phyloP scores from a whole-genome alignment of 2,329 filamentous ascomycete genomes.

The Byssochlamys sp. region DNA sequence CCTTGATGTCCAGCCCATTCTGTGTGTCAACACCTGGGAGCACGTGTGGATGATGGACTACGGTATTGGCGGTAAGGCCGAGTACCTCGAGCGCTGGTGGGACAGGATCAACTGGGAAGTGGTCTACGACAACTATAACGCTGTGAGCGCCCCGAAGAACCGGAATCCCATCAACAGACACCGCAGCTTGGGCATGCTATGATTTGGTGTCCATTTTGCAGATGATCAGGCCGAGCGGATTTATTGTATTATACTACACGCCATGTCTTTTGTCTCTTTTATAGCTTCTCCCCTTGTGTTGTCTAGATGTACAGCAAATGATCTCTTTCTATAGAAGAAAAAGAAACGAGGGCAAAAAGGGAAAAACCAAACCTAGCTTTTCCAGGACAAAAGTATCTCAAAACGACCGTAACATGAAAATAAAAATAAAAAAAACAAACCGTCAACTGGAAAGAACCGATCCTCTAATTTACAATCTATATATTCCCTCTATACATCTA shows the following conservation, averaged over 20 bases:
- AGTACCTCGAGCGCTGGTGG: conserved; percentile 79
- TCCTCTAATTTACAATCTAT: neutral
- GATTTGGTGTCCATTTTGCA: conserved; percentile 6
- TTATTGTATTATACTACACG: conserved; percentile 1
- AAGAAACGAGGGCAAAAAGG: conserved; percentile 1
- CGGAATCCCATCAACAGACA: conserved; percentile 12
- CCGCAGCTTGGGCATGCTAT: conserved; percentile 19
- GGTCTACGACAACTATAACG: conserved; percentile 46
- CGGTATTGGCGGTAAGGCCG: conserved; percentile 62
- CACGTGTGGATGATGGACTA: conserved; percentile 85
- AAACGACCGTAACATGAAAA: neutral
- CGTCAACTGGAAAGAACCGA: neutral
- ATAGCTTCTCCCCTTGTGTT: neutral
- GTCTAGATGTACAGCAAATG: conserved; percentile 11
- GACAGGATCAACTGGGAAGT: conserved; percentile 71
- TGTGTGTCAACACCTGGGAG: conserved; percentile 95
- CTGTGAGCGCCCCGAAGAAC: conserved; percentile 17
- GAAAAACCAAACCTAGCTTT: conserved; percentile 4
- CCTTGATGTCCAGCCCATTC: conserved; percentile 58
- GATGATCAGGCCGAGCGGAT: neutral
- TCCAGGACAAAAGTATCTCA: neutral
- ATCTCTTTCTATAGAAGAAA: conserved; percentile 4
- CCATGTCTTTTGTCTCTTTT: neutral
- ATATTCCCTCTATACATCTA: neutral
- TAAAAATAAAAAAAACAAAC: neutral